Percentiles rank a stretch among this genome's conserved stretches.
Conservation (phyloP, 2,329 filamentous ascomycete species). For the Cadophora sp. region DNA sequence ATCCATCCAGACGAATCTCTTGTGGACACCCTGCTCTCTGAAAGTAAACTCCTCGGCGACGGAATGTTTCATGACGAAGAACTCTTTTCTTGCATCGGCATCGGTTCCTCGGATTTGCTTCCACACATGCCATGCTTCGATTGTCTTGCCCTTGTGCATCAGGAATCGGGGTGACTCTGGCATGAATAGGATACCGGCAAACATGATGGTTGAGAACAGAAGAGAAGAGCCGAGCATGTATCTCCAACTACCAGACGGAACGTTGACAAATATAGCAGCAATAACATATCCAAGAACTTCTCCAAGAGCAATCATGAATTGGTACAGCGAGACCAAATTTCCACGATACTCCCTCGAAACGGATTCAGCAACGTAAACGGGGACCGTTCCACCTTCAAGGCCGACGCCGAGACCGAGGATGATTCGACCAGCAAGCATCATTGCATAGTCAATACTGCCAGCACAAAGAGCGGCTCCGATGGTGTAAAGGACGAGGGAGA, state of each 20-base stretch:
- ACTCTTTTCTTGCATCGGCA: constrained; percentile 69
- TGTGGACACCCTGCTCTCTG: constrained; percentile 56
- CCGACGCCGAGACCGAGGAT: constrained; percentile 75
- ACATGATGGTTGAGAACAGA: constrained; percentile 70
- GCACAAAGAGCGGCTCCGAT: constrained; percentile 73
- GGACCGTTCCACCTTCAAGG: constrained; percentile 76
- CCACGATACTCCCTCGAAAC: constrained; percentile 71
- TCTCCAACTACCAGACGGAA: constrained; percentile 70
- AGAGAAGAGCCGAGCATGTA: constrained; percentile 77
- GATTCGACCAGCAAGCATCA: constrained; percentile 73
- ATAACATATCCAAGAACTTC: constrained; percentile 77
- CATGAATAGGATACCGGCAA: constrained; percentile 72
- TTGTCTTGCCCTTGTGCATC: constrained; percentile 68
- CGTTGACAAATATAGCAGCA: constrained; percentile 74
- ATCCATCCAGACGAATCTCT: constrained; percentile 73
- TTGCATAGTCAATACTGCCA: constrained; percentile 70
- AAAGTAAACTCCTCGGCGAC: constrained; percentile 63
- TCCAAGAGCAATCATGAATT: constrained; percentile 78
- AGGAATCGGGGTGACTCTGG: constrained; percentile 73
- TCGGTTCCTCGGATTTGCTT: constrained; percentile 71
- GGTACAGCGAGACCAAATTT: constrained; percentile 76
- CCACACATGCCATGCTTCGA: constrained; percentile 73
- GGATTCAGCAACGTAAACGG: constrained; percentile 77
- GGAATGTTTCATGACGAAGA: constrained; percentile 73
- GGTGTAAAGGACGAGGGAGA: constrained; percentile 73